Conservation (phyloP, 257 asterid species). For the Misopates orontium region DNA sequence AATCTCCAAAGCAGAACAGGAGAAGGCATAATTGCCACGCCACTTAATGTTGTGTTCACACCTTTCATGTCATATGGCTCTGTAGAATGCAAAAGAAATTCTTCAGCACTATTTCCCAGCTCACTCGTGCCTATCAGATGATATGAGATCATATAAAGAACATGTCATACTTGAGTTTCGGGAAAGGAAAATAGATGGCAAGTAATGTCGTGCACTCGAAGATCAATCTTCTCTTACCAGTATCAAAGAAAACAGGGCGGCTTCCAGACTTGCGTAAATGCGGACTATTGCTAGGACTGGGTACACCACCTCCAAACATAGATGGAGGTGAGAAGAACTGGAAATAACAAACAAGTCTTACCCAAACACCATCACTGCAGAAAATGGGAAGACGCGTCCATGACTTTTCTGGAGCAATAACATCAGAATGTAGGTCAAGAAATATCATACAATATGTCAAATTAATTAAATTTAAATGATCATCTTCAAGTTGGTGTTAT, state of each 20-base stretch:
- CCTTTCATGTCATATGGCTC: constrained; percentile 82
- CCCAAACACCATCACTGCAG: constrained; percentile 35
- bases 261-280: constrained; percentile 95
- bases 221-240: constrained; percentile 48
- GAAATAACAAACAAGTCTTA: constrained; percentile 26
- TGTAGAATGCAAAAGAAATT: constrained; percentile 44
- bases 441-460: constrained; percentile 8
- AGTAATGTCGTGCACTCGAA: background rate
- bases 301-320: constrained; percentile 87
- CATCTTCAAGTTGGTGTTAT: background rate
- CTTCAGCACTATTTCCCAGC: constrained; percentile 58
- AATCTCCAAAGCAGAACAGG: constrained; percentile 90
- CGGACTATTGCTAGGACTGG: constrained; percentile 72
- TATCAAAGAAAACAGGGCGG: constrained; percentile 75
- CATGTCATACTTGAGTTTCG: constrained; percentile 13
- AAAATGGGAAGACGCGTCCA: constrained; percentile 19
- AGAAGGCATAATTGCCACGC: constrained; percentile 77
- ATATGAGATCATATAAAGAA: constrained; percentile 22
- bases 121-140: constrained; percentile 47
- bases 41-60: constrained; percentile 59
- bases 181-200: constrained; percentile 17
- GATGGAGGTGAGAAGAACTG: constrained; percentile 56
- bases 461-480: constrained; percentile 1
- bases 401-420: constrained; percentile 18
- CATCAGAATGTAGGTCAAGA: constrained; percentile 6